Evolutionary conservation across 768 basidiomycete genomes (phyloP).

Genomic region (Amanita muscaria): DNA sequence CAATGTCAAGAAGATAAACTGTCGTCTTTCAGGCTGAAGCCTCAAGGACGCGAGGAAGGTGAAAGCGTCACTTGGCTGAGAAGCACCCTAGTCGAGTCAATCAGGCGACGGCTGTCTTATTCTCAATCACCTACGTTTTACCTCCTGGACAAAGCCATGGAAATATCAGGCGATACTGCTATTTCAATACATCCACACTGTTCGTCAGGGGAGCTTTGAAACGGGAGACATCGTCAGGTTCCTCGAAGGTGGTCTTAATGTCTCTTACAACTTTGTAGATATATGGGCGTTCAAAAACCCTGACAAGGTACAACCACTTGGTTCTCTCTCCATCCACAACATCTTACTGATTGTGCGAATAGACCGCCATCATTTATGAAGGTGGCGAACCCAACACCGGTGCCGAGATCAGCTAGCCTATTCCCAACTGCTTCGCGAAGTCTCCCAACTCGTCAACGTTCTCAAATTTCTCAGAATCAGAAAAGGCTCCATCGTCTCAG

Average conservation of each 20-base stretch:
- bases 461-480: slow-evolving; percentile 84
- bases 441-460: slow-evolving; percentile 84
- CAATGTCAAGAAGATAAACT: no score
- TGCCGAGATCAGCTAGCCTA: slow-evolving; percentile 68
- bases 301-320: slow-evolving; percentile 42
- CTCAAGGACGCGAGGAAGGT: no score
- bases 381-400: slow-evolving; percentile 89
- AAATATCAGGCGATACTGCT: no score
- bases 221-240: slow-evolving; percentile 92
- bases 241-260: slow-evolving; percentile 89
- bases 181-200: no score
- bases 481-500: slow-evolving; percentile 91
- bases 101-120: no score
- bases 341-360: not conserved
- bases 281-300: slow-evolving; percentile 91
- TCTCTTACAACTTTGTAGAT: slow-evolving; percentile 96
- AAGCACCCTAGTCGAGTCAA: no score
- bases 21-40: no score
- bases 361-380: slow-evolving; percentile 97
- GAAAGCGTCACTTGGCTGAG: no score
- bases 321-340: not conserved
- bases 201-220: slow-evolving; percentile 74
- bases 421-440: slow-evolving; percentile 81
- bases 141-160: no score
- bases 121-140: no score